phyloP scores from a whole-genome alignment of 257 asterid genomes.

The Verbena officinalis region DNA sequence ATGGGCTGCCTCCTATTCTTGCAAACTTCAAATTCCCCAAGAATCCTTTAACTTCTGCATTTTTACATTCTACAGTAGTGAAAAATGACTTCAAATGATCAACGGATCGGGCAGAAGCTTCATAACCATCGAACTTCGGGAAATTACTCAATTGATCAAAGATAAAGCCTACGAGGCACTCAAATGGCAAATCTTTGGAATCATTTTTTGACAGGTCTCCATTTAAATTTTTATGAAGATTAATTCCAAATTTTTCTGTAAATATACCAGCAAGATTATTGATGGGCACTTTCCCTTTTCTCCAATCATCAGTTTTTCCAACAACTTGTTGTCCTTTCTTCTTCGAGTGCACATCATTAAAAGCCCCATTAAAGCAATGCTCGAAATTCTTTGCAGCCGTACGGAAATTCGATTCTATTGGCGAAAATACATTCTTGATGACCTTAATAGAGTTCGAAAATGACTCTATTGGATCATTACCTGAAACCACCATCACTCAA shows the following conservation, averaged over 20 bases:
- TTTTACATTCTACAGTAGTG: conserved; percentile 73
- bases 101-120: conserved; percentile 32
- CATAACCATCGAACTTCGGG: conserved; percentile 57
- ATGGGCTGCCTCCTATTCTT: conserved; percentile 89
- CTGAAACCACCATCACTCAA: conserved; percentile 69
- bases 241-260: conserved; percentile 47
- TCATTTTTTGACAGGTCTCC: conserved; percentile 46
- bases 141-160: conserved; percentile 72
- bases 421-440: conserved; percentile 69
- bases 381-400: conserved; percentile 76
- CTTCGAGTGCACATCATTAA: conserved; percentile 41
- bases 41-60: conserved; percentile 79
- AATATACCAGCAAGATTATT: conserved; percentile 63
- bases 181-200: conserved; percentile 54
- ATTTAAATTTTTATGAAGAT: conserved; percentile 34
- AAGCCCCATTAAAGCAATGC: conserved; percentile 67
- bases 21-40: conserved; percentile 86
- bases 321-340: conserved; percentile 39
- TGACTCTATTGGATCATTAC: conserved; percentile 82
- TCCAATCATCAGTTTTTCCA: conserved; percentile 45
- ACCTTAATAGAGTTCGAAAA: conserved; percentile 77
- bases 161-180: conserved; percentile 64
- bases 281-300: conserved; percentile 51
- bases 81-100: conserved; percentile 65
- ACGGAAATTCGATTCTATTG: conserved; percentile 68